Evolutionary conservation across 2,329 filamentous ascomycete genomes (phyloP), one percentile per base, ranked within the genome.

Genomic region (Claviceps quebecensis): DNA sequence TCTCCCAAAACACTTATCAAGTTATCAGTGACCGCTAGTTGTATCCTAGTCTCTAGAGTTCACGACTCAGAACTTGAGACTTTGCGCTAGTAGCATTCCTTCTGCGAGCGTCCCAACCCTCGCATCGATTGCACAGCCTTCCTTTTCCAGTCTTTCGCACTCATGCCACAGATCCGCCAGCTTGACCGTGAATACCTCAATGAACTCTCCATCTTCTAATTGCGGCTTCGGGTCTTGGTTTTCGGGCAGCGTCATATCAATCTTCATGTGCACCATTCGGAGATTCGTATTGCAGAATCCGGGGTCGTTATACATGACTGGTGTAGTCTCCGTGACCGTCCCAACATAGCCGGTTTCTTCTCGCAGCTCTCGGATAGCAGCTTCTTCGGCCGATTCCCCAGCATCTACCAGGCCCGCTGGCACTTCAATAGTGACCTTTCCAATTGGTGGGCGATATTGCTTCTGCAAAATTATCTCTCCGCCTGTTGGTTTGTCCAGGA

Each of bases 161-260:
- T 84, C 80, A 0, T 73, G 73, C 70, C 83, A 88, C 40, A 91
- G 65, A 14, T 75, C 70, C 19, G 67, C 69, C 44, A 91, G 62
- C 5, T 81, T 82, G 7, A 87, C 73, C 8, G 77, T 78, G 60
- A 91, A 90, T 37, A 83, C 82, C 63, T 90, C 85, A 60, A 91
- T 90, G 62, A 89, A 90, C 67, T 91, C 86, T 56, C 81, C 83
- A 26, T 89, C 86, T 62, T 91, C 86, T 6, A 90, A 72, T 61
- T 84, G 70, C 0, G 86, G 81, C 63, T 81, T 73, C 1, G 79
- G 80, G 50, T 85, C 72, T 62, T 83, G 76, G 62, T 91, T 91
- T 58, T 81, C 81, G 0, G 83, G 76, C 1, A 80, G 69, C 4
- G 69, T 73, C 73, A 86, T 78, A 64, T 91, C 84, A 56, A 91